phyloP scores from a whole-genome alignment of 108 stramenopile genomes.

The Thalassiosira profunda region DNA sequence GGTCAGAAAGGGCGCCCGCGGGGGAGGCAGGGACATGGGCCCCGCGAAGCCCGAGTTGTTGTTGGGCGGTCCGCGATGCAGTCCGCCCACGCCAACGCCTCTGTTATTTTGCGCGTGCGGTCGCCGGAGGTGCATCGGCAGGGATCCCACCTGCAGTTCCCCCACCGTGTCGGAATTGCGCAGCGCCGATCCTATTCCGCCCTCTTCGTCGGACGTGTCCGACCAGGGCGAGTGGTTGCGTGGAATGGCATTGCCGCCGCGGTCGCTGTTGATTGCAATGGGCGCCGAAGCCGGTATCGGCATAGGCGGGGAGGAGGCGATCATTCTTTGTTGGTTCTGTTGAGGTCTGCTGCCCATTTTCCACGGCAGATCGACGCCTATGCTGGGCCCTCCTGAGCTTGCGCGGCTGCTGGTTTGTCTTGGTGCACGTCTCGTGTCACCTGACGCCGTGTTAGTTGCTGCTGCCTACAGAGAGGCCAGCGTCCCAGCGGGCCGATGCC shows the following conservation, averaged over 20 bases:
- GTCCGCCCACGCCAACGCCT: not conserved
- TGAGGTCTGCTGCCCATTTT: too few relatives aligned
- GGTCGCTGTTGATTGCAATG: slow-evolving; percentile 5
- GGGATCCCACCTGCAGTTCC: slow-evolving; percentile 36
- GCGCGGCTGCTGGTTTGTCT: too few relatives aligned
- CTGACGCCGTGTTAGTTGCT: too few relatives aligned
- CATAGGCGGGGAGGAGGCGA: slow-evolving; percentile 35
- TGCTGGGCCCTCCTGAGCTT: too few relatives aligned
- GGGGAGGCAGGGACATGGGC: slow-evolving; percentile 39
- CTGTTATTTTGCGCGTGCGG: slow-evolving; percentile 2
- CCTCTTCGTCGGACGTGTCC: slow-evolving; percentile 6
- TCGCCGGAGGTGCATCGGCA: slow-evolving; percentile 38
- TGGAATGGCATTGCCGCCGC: not conserved
- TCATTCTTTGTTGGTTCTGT: slow-evolving; percentile 1
- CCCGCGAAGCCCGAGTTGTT: slow-evolving; percentile 25
- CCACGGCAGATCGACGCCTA: too few relatives aligned
- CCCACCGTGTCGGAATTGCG: slow-evolving; percentile 19
- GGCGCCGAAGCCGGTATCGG: slow-evolving; percentile 25
- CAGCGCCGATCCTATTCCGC: slow-evolving; percentile 11
- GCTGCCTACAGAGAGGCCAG: too few relatives aligned
- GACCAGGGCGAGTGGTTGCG: slow-evolving; percentile 13
- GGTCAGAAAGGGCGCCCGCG: slow-evolving; percentile 39
- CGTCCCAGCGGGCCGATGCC: too few relatives aligned
- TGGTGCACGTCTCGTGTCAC: too few relatives aligned
- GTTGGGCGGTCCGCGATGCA: not conserved